Evolutionary conservation across 495 filamentous ascomycete species (phyloP).

Genomic region (Hypoxylon subgilvum): DNA sequence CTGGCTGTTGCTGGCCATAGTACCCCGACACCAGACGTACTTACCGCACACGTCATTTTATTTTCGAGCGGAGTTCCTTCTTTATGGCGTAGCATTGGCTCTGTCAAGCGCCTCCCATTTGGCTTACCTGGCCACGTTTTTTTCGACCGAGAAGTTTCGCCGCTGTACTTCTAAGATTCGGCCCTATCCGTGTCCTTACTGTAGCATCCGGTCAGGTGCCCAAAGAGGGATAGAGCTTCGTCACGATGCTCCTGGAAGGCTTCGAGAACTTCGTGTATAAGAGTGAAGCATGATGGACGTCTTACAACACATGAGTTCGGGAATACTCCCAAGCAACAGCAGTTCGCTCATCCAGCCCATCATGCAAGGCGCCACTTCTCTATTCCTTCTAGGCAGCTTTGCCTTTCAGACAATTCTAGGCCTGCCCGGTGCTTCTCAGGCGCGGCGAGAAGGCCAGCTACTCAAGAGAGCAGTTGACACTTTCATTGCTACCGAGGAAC

Average conservation of each 20-base stretch:
- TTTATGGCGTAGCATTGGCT: slow-evolving; percentile 19
- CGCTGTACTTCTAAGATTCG: slow-evolving; percentile 28
- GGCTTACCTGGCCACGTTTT: slow-evolving; percentile 2
- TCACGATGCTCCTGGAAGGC: slow-evolving; percentile 28
- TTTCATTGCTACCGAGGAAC: slow-evolving; percentile 63
- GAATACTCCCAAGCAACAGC: slow-evolving; percentile 33
- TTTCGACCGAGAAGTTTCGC: slow-evolving; percentile 29
- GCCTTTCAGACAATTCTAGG: slow-evolving; percentile 56
- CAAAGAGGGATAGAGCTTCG: slow-evolving; percentile 25
- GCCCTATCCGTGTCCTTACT: slow-evolving; percentile 25
- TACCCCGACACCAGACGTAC: slow-evolving; percentile 9
- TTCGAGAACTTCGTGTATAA: slow-evolving; percentile 30
- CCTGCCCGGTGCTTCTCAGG: slow-evolving; percentile 42
- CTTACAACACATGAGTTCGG: slow-evolving; percentile 22
- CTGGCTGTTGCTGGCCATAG: slow-evolving; percentile 6
- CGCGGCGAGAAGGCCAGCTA: slow-evolving; percentile 47
- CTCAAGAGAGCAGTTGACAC: slow-evolving; percentile 55
- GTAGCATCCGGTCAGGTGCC: slow-evolving; percentile 23
- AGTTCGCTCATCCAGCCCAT: slow-evolving; percentile 47
- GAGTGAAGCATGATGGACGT: slow-evolving; percentile 33
- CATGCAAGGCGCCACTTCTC: slow-evolving; percentile 52
- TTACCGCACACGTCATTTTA: slow-evolving; percentile 26
- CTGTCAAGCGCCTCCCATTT: slow-evolving; percentile 20
- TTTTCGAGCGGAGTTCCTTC: slow-evolving; percentile 5
- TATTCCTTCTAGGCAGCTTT: slow-evolving; percentile 53